Percentiles rank a stretch among this genome's conserved stretches.
Evolutionary conservation across 306 rosid species (phyloP).

Genomic region (Rubus parviflorus): DNA sequence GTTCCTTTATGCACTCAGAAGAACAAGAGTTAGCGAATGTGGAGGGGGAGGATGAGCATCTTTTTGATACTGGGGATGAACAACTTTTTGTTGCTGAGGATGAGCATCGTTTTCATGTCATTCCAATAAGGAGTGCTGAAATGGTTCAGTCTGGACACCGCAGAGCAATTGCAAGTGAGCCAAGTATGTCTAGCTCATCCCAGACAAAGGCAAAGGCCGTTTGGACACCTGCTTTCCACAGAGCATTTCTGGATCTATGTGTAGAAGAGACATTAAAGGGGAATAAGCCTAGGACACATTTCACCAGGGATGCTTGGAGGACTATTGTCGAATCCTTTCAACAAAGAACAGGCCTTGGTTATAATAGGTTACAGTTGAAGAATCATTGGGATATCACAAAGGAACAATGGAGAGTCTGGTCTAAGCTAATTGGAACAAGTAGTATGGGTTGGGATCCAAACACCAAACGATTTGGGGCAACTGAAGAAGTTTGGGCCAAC

Average conservation of each 20-base stretch:
- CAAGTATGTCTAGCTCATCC: conserved; percentile 55
- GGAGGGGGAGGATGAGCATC: conserved; percentile 39
- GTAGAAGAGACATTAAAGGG: conserved; percentile 65
- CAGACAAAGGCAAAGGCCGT: conserved; percentile 41
- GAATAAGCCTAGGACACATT: conserved; percentile 66
- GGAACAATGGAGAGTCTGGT: conserved; percentile 68
- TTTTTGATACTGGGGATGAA: conserved; percentile 21
- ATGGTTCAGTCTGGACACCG: conserved; percentile 39
- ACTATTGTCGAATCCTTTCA: conserved; percentile 55
- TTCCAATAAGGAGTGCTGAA: conserved; percentile 34
- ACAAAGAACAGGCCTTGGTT: conserved; percentile 49
- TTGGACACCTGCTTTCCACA: conserved; percentile 58
- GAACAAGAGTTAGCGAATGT: conserved; percentile 14
- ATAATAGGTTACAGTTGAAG: conserved; percentile 59
- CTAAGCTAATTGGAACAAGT: conserved; percentile 52
- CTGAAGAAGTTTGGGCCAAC: conserved; percentile 53
- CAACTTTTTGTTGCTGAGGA: conserved; percentile 10
- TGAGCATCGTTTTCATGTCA: conserved; percentile 22
- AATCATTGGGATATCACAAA: conserved; percentile 71
- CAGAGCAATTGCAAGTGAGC: conserved; percentile 47
- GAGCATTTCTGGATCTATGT: conserved; percentile 57
- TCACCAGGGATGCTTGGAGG: conserved; percentile 72
- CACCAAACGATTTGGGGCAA: conserved; percentile 45
- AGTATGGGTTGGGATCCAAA: conserved; percentile 65
- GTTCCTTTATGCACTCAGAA: conserved; percentile 31